Conservation (phyloP, 768 basidiomycete genomes). For the Solioccasus polychromus region DNA sequence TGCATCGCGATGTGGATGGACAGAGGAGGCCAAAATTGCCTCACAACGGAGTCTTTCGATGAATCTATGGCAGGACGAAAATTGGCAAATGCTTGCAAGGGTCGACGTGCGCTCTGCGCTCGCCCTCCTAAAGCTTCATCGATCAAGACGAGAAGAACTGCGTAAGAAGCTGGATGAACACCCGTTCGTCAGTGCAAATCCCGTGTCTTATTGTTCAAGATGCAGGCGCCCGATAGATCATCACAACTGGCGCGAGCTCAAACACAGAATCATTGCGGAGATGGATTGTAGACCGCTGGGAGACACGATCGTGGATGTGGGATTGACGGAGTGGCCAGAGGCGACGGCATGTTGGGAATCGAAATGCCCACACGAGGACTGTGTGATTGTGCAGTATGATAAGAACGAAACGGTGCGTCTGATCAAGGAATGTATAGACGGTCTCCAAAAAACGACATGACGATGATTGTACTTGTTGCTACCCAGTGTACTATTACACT, state of each 20-base stretch:
- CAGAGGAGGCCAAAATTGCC: constrained; percentile 50
- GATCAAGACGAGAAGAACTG: constrained; percentile 47
- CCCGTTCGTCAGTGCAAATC: constrained; percentile 54
- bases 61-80: constrained; percentile 45
- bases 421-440: constrained; percentile 52
- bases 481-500: no score
- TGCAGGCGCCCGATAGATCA: constrained; percentile 52
- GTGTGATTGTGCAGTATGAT: constrained; percentile 54
- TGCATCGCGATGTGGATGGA: constrained; percentile 59
- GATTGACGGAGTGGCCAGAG: constrained; percentile 53
- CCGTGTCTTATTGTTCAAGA: constrained; percentile 40
- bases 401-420: constrained; percentile 51
- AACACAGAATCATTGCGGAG: constrained; percentile 52
- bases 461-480: background rate
- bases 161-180: constrained; percentile 49
- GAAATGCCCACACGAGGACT: constrained; percentile 44
- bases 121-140: constrained; percentile 54
- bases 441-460: constrained; percentile 40
- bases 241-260: constrained; percentile 63
- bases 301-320: constrained; percentile 50
- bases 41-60: constrained; percentile 54
- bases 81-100: constrained; percentile 45
- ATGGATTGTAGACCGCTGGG: constrained; percentile 59
- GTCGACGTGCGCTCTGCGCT: constrained; percentile 52
- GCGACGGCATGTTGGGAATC: constrained; percentile 63